Base-by-base conservation (phyloP, 768 basidiomycete genomes). In the Collybiopsis luxurians region DNA sequence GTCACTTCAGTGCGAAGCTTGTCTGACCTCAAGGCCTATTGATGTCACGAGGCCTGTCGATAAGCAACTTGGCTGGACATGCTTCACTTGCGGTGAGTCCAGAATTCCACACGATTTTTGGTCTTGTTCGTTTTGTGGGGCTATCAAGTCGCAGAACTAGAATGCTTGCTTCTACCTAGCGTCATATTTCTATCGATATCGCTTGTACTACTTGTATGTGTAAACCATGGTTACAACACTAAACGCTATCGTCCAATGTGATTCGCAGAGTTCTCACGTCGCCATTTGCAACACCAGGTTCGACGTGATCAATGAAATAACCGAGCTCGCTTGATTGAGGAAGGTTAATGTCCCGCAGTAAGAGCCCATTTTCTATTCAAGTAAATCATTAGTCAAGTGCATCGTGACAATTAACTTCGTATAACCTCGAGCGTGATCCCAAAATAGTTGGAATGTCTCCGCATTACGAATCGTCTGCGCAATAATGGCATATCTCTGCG, bases 61-160 rank as follows among this genome's bases (percentile, higher is more conserved):
- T 61, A 57, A 5, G 59, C 62, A 44, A 34, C 67, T 66, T 39
- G 82, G 80, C 2, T 94, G 91, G 90, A 73, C 73, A 21, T 93
- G 90, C 65, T 67, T 74, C 11, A 71, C 75, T 21, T 94, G 90
- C 60, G 83, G 84, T 23, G 82, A 87, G 66, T 67, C 65, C 31
- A 83, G 79, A 24, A 87, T 85, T 68, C 78, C 80, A 2, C 79
- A 81, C 59, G 78, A 84, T 21, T 79, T 84, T 59, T 94, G 89
- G 90, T 86, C 84, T 47, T 95, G 93, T 73, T 69, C 71, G 15
- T 79, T 77, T 54, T 95, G 92, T 66, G 90, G 90, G 15, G 71
- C 74, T 19, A 76, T 92, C 51, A 92, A 91, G 60, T 55, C 65
- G 19, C 61, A 52, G 13, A 76, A 73, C 23, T 58, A 47, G 45